Evolutionary conservation across 192 early-diverging fungal species (phyloP), one percentile per base, ranked within the genome.

Genomic region (Geranomyces michiganensis): DNA sequence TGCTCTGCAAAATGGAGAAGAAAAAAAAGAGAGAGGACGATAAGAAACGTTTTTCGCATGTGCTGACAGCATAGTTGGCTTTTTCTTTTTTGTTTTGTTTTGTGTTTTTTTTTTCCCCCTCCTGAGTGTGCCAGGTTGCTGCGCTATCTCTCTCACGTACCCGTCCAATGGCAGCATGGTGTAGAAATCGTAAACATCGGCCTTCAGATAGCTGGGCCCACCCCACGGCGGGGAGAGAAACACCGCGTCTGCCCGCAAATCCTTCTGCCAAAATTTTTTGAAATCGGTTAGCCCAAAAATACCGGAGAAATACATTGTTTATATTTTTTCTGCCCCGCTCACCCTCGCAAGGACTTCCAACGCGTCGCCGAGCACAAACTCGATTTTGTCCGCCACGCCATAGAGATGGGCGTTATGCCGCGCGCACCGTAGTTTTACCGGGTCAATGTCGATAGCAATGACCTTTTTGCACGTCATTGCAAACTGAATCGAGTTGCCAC

Each of bases 171-270:
- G 86, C 67, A 92, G 88, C 84, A 91, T 92, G 30, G 81, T 74
- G 61, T 90, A 81, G 24, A 94, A 70, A 79, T 93, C 85, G 83
- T 83, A 93, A 7, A 78, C 76, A 0, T 83, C 70, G 8, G 76
- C 76, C 4, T 75, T 75, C 15, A 85, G 65, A 75, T 97, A 97
- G 48, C 87, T 76, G 60, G 93, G 93, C 0, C 92, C 94, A 55
- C 96, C 96, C 96, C 96, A 99, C 44, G 96, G 95, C 46, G 95
- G 95, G 61, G 93, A 96, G 70, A 99, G 74, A 68, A 96, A 99
- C 21, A 97, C 91, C 0, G 88, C 89, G 72, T 97, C 94, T 0
- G 93, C 94, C 79, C 90, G 41, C 27, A 33, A 6, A 60, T 17
- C 36, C 36, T 41, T 41, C 36, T 41, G 36, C 10, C 36, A 41